Conservation (phyloP, 2,329 filamentous ascomycete genomes). For the Myriosclerotinia duriaeana region DNA sequence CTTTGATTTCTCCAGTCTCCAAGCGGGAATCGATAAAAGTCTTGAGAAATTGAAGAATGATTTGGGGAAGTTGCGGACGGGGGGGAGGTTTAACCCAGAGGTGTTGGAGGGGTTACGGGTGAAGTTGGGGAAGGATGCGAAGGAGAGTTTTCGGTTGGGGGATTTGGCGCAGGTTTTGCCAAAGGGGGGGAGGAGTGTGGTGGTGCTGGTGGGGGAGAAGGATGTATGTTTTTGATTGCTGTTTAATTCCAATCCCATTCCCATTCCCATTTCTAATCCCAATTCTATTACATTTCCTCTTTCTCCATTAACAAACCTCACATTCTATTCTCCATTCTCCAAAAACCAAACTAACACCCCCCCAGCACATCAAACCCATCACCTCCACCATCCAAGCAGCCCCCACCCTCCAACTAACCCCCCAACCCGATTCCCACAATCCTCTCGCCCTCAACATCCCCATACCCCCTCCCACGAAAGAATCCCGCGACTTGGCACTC, state of each 20-base stretch:
- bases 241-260: neutral
- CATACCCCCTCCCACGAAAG: constrained; percentile 57
- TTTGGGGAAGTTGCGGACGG: constrained; percentile 59
- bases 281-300: neutral
- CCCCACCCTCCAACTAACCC: constrained; percentile 49
- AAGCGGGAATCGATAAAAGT: constrained; percentile 54
- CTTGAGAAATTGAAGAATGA: constrained; percentile 59
- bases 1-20: constrained; percentile 58
- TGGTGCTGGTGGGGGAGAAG: constrained; percentile 63
- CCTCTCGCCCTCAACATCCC: constrained; percentile 54
- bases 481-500: constrained; percentile 47
- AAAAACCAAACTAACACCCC: neutral
- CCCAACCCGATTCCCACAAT: constrained; percentile 49
- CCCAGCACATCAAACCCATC: constrained; percentile 55
- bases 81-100: constrained; percentile 62
- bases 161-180: constrained; percentile 68
- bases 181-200: constrained; percentile 59
- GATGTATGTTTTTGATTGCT: constrained; percentile 48
- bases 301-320: no score
- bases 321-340: no score
- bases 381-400: constrained; percentile 53
- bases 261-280: neutral
- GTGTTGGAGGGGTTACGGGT: constrained; percentile 61
- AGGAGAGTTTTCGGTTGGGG: constrained; percentile 53
- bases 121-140: constrained; percentile 52